phyloP scores from a whole-genome alignment of 495 filamentous ascomycete genomes.

The Clohesyomyces aquaticus region DNA sequence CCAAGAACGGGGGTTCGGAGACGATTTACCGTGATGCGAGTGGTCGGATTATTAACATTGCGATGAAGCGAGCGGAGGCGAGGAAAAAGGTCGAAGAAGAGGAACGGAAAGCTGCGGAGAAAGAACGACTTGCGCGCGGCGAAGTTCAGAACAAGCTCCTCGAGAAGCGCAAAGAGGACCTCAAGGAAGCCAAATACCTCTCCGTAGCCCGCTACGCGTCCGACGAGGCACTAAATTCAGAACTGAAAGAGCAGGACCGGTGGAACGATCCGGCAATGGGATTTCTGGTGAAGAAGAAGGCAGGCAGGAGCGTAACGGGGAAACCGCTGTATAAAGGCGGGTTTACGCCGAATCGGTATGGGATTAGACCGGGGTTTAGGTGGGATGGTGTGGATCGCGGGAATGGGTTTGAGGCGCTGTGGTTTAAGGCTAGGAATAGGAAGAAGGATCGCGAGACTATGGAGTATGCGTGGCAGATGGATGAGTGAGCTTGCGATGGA shows the following conservation, averaged over 20 bases:
- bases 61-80: constrained; percentile 85
- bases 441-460: constrained; percentile 72
- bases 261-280: constrained; percentile 95
- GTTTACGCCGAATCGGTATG: constrained; percentile 88
- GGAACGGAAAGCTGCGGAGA: constrained; percentile 64
- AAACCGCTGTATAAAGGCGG: constrained; percentile 79
- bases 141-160: constrained; percentile 74
- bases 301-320: constrained; percentile 58
- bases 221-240: constrained; percentile 81
- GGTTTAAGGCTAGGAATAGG: constrained; percentile 84
- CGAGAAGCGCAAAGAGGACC: constrained; percentile 60
- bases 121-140: constrained; percentile 70
- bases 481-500: constrained; percentile 60
- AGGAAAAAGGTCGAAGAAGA: constrained; percentile 69
- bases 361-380: constrained; percentile 84
- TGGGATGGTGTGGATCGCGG: constrained; percentile 98
- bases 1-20: constrained; percentile 55
- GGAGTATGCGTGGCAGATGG: constrained; percentile 96
- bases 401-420: constrained; percentile 93
- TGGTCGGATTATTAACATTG: constrained; percentile 86
- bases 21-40: constrained; percentile 94
- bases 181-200: constrained; percentile 81
- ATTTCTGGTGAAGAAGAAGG: constrained; percentile 66
- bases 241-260: constrained; percentile 70
- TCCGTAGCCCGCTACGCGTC: constrained; percentile 76